phyloP scores from a whole-genome alignment of 2,329 filamentous ascomycete genomes.

The Leptoxyphium fumago region DNA sequence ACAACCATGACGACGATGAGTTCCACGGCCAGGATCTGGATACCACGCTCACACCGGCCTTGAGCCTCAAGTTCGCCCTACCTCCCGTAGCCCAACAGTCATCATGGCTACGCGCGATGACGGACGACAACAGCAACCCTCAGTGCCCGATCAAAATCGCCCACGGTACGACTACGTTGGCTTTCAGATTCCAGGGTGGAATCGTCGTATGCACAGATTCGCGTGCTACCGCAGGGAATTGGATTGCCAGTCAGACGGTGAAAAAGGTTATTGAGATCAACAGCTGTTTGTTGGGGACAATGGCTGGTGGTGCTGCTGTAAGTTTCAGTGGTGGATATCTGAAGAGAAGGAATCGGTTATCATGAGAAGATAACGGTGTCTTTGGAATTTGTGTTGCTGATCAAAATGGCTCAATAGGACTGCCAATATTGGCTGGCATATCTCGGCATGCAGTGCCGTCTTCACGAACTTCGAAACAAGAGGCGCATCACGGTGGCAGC shows the following conservation, averaged over 20 bases:
- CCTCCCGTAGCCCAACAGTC: constrained; percentile 83
- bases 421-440: constrained; percentile 99
- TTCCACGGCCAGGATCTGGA: constrained; percentile 45
- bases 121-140: constrained; percentile 93
- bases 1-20: constrained; percentile 44
- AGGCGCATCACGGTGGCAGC: constrained; percentile 95
- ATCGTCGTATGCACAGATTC: constrained; percentile 98
- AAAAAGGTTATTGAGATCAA: constrained; percentile 99
- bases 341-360: background rate
- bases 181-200: constrained; percentile 94
- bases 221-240: constrained; percentile 90
- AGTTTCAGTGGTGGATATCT: constrained; percentile 17
- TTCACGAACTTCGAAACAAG: constrained; percentile 98
- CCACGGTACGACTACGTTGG: constrained; percentile 94
- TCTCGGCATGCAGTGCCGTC: constrained; percentile 95
- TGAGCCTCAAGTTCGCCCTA: constrained; percentile 88
- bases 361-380: background rate
- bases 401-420: constrained; percentile 40
- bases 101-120: constrained; percentile 89
- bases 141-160: constrained; percentile 98
- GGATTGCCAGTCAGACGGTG: constrained; percentile 98
- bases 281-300: constrained; percentile 81
- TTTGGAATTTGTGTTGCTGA: background rate
- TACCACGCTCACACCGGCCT: constrained; percentile 53
- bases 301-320: constrained; percentile 92